phyloP scores from a whole-genome alignment of 768 basidiomycete genomes.

The Leccinum longicurvipes region DNA sequence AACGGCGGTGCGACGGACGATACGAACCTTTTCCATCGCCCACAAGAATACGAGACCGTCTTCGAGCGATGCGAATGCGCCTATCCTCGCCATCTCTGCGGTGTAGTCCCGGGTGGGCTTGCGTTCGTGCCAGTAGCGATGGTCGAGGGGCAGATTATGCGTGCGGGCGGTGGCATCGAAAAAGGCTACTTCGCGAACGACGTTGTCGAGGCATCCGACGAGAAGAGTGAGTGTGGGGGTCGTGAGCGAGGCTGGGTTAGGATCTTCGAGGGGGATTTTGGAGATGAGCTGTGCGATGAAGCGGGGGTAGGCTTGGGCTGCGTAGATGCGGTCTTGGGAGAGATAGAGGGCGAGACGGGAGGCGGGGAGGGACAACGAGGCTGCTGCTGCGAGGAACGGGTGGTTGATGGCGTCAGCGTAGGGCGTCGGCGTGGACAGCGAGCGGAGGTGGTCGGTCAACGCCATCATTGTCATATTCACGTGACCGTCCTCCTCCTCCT shows the following conservation, averaged over 20 bases:
- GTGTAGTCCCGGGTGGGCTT: slow-evolving; percentile 68
- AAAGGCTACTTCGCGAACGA: slow-evolving; percentile 57
- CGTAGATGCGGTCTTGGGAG: slow-evolving; percentile 72
- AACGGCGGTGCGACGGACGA: too few species aligned
- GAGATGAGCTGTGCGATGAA: slow-evolving; percentile 67
- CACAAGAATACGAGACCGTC: slow-evolving; percentile 73
- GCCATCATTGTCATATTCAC: slow-evolving; percentile 6
- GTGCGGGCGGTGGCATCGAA: slow-evolving; percentile 50
- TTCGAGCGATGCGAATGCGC: slow-evolving; percentile 42
- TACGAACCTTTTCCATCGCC: slow-evolving; percentile 71
- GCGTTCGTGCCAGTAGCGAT: slow-evolving; percentile 43
- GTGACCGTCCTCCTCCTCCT: slow-evolving; percentile 4
- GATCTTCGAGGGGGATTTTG: slow-evolving; percentile 45
- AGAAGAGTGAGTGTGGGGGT: slow-evolving; percentile 45
- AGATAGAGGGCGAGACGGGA: slow-evolving; percentile 58
- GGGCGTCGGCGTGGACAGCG: slow-evolving; percentile 32
- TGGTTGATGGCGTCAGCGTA: slow-evolving; percentile 53
- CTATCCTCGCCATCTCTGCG: slow-evolving; percentile 63
- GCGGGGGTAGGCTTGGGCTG: slow-evolving; percentile 68
- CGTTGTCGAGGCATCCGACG: slow-evolving; percentile 51
- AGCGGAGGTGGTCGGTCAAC: slow-evolving; percentile 34
- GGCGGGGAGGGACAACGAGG: slow-evolving; percentile 46
- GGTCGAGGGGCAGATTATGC: slow-evolving; percentile 42
- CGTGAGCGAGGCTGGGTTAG: slow-evolving; percentile 4
- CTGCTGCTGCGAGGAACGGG: slow-evolving; percentile 58